Percentiles rank a stretch among this genome's conserved stretches.
Evolutionary conservation across 371 early-diverging fungal genomes (phyloP).

Genomic region (Mortierella sp.): DNA sequence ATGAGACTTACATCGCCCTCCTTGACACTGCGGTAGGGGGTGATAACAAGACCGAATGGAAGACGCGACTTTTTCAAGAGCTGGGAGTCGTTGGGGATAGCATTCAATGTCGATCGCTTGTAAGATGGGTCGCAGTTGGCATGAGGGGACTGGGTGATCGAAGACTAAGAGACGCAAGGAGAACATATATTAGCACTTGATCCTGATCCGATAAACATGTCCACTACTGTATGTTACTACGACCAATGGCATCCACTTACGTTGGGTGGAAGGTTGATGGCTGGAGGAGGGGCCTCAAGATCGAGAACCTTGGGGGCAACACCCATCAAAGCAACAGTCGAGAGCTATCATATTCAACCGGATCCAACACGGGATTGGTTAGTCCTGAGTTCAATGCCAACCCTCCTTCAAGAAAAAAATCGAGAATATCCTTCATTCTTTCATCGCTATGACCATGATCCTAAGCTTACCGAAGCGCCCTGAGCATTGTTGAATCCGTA

Average conservation of each 20-base stretch:
- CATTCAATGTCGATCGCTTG: conserved; percentile 91
- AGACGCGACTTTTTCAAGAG: conserved; percentile 87
- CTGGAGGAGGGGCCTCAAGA: conserved; percentile 52
- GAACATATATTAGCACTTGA: conserved; percentile 31
- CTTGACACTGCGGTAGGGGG: conserved; percentile 76
- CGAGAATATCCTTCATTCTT: neutral
- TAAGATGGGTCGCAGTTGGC: conserved; percentile 83
- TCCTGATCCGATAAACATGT: no score
- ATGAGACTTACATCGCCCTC: conserved; percentile 37
- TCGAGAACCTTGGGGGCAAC: conserved; percentile 42
- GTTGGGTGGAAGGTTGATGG: conserved; percentile 69
- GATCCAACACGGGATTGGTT: neutral
- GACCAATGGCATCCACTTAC: conserved; percentile 48
- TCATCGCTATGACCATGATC: neutral
- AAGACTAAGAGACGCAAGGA: conserved; percentile 58
- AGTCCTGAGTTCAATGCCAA: neutral
- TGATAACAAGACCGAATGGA: conserved; percentile 90
- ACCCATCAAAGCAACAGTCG: conserved; percentile 54
- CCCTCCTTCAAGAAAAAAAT: neutral
- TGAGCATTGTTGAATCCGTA: conserved; percentile 38
- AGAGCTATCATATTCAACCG: conserved; percentile 16
- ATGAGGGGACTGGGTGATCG: conserved; percentile 77
- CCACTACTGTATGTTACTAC: neutral
- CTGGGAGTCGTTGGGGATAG: conserved; percentile 85
- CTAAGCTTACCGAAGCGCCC: conserved; percentile 25